Evolutionary conservation across 2,329 filamentous ascomycete species (phyloP).

Genomic region (Apiospora kogelbergensis): DNA sequence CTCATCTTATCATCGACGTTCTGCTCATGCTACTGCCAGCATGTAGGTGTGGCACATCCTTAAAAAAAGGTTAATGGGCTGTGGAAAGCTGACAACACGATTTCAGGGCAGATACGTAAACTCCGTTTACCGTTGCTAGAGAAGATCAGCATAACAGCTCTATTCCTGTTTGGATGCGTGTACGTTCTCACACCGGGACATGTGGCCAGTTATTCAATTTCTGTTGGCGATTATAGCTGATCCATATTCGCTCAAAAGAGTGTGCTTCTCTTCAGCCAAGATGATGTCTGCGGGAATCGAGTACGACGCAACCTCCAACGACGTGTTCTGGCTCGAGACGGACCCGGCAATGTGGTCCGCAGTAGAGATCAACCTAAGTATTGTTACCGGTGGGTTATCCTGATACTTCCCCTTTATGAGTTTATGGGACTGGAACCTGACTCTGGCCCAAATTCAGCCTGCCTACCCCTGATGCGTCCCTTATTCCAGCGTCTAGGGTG

Average conservation of each 20-base stretch:
- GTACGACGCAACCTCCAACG: not conserved
- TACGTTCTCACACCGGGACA: not conserved
- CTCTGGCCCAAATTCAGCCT: not conserved
- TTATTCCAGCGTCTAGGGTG: conserved; percentile 7
- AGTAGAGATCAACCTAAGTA: conserved; percentile 12
- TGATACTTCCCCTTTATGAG: not conserved
- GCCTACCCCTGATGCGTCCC: conserved; percentile 10
- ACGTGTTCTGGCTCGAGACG: conserved; percentile 12
- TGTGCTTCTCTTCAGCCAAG: conserved; percentile 9
- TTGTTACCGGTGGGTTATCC: conserved; percentile 8
- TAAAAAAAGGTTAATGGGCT: not conserved
- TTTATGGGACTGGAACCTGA: not conserved
- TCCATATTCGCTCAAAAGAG: not conserved
- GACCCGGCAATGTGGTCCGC: conserved; percentile 11
- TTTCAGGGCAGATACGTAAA: conserved; percentile 2
- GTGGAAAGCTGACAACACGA: not conserved
- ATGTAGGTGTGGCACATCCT: not conserved
- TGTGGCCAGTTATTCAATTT: too few relatives aligned
- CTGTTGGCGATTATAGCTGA: not conserved
- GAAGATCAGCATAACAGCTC: conserved; percentile 4
- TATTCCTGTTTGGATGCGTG: conserved; percentile 9
- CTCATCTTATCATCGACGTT: conserved; percentile 10
- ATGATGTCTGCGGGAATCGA: conserved; percentile 6
- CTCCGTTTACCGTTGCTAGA: not conserved
- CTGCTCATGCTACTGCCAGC: conserved; percentile 1